Evolutionary conservation across 441 rosid species (phyloP).

Genomic region (Corymbia calophylla): DNA sequence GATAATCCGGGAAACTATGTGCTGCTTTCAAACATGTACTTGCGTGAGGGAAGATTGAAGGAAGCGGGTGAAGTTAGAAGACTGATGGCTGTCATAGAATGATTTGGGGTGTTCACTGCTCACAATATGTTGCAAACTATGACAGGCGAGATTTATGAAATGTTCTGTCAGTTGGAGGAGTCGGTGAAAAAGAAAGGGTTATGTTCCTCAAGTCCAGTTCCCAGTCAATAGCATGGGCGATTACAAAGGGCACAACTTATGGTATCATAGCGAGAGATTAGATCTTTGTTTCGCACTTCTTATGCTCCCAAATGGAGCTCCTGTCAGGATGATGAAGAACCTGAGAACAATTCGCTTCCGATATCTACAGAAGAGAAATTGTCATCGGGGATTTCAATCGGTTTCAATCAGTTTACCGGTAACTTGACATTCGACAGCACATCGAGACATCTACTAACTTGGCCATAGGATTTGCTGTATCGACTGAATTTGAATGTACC

Average conservation of each 20-base stretch:
- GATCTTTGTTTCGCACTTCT: conserved; percentile 21
- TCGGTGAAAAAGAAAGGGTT: conserved; percentile 20
- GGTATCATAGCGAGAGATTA: conserved; percentile 26
- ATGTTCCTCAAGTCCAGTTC: conserved; percentile 7
- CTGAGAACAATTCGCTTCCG: conserved; percentile 20
- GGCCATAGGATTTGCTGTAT: neutral
- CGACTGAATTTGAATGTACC: neutral
- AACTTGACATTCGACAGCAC: neutral
- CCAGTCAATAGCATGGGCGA: conserved; percentile 5
- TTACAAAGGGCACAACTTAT: conserved; percentile 12
- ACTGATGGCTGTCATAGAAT: conserved; percentile 24
- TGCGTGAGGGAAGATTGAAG: conserved; percentile 12
- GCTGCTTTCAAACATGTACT: conserved; percentile 26
- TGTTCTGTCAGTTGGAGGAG: conserved; percentile 11
- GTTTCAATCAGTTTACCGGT: conserved; percentile 25
- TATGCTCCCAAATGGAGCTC: conserved; percentile 11
- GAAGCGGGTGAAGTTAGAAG: conserved; percentile 33
- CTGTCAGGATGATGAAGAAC: conserved; percentile 21
- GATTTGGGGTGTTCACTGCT: conserved; percentile 25
- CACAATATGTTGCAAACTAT: conserved; percentile 19
- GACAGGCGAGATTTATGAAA: conserved; percentile 16
- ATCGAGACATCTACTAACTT: neutral
- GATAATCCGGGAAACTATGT: conserved; percentile 26
- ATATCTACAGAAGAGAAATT: conserved; percentile 9
- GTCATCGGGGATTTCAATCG: conserved; percentile 12